Percentiles rank a stretch among this genome's conserved stretches.
Evolutionary conservation across 192 early-diverging fungal species (phyloP).

Genomic region (Pecoramyces ruminantium): DNA sequence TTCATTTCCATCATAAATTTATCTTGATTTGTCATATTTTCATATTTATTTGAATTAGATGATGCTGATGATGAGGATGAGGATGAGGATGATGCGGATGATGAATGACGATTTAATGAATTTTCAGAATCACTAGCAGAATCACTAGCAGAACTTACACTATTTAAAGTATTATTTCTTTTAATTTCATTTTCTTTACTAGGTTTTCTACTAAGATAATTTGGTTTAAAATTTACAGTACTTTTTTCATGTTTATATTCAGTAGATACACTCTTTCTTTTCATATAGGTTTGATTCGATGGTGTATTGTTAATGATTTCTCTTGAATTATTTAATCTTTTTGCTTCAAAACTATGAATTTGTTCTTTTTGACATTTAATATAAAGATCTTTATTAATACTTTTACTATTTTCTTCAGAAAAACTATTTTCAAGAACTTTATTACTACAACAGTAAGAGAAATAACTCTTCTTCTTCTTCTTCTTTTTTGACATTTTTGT

Average conservation of each 20-base stretch:
- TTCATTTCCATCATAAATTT: neutral
- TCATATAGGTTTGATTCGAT: too few relatives aligned
- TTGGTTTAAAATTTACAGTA: neutral
- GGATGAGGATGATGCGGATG: too few relatives aligned
- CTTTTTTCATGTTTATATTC: neutral
- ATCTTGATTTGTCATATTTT: neutral
- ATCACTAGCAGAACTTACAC: too few relatives aligned
- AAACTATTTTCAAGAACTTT: neutral
- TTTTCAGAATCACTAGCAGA: too few relatives aligned
- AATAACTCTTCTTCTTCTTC: neutral
- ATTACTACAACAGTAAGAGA: neutral
- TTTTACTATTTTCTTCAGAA: neutral
- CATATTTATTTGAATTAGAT: neutral
- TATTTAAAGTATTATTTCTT: too few relatives aligned
- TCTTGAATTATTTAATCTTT: neutral
- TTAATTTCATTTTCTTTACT: neutral
- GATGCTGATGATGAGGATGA: too few relatives aligned
- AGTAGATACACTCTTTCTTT: neutral
- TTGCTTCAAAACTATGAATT: neutral
- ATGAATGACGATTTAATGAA: too few relatives aligned
- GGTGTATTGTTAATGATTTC: neutral
- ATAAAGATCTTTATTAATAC: neutral
- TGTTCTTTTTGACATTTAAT: neutral
- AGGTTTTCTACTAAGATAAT: neutral
- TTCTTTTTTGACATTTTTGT: neutral